Evolutionary conservation across 257 asterid species (phyloP), one percentile per base, ranked within the genome.

Genomic region (Osmanthus fragrans): DNA sequence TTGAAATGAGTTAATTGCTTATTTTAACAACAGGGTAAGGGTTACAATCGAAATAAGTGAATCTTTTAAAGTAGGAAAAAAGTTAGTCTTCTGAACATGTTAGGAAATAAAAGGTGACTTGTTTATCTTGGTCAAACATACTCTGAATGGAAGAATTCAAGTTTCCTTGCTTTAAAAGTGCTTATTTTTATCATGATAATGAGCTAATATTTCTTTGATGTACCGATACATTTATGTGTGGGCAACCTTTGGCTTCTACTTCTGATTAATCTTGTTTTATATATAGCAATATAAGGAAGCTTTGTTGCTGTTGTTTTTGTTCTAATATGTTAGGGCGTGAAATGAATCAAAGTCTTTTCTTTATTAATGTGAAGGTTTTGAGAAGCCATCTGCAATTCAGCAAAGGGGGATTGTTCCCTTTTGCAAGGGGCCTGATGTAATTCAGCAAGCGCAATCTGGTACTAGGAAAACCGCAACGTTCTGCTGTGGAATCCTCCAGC

Each of bases 351-450:
- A 49, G 60, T 32, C 21, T 66, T 32, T 23, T 19, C 72, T 72
- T 32, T 40, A 25, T 84, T 45, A 4, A 5, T 54, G 37, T 80
- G 18, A 71, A 87, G 92, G 92, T 85, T 86, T 86, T 80, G 92
- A 86, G 89, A 88, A 88, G 80, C 92, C 92, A 47, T 86, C 89
- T 49, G 92, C 90, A 29, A 88, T 88, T 70, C 90, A 88, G 78
- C 90, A 88, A 80, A 85, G 90, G 76, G 92, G 92, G 18, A 86
- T 86, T 71, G 92, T 88, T 47, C 92, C 92, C 42, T 88, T 88
- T 79, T 80, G 86, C 84, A 88, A 88, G 82, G 90, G 90, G 5
- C 90, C 86, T 76, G 92, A 86, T 79, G 88, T 85, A 54, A 85
- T 87, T 64, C 89, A 85, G 72, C 89, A 87, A 72, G 91, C 88